These are phyloP conservation scores for Imleria badia DNA, from an alignment of 768 basidiomycete species.

Conservation along the genomic window DNA sequence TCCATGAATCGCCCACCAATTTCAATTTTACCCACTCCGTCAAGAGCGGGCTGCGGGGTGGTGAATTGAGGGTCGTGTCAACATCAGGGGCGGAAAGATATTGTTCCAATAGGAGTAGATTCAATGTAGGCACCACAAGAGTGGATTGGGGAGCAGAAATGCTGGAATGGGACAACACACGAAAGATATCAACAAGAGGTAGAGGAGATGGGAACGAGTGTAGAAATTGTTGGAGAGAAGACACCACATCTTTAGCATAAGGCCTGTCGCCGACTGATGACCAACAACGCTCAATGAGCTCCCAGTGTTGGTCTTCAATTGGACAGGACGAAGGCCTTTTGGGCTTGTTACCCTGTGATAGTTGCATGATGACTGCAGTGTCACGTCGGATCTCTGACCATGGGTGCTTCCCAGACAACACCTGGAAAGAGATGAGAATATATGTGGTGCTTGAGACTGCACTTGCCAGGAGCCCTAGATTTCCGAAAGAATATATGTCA, in stretches of 20 bases:
- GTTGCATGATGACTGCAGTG: constrained; percentile 4
- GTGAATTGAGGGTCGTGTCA: too few relatives aligned
- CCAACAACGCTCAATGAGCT: constrained; percentile 6
- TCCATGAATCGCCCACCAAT: not conserved
- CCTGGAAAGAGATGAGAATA: constrained; percentile 16
- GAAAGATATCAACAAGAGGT: not conserved
- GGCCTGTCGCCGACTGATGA: not conserved
- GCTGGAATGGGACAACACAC: too few relatives aligned
- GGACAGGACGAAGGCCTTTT: not conserved
- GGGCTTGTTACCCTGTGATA: not conserved
- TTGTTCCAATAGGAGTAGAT: too few relatives aligned
- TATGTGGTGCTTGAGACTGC: not conserved
- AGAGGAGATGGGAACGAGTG: not conserved
- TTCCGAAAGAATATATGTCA: constrained; percentile 24
- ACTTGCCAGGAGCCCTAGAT: constrained; percentile 28
- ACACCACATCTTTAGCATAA: not conserved
- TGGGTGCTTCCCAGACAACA: constrained; percentile 9
- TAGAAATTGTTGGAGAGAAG: not conserved
- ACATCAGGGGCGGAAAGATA: too few relatives aligned
- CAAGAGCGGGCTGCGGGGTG: not conserved
- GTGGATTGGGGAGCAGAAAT: too few relatives aligned
- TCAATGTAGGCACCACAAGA: too few relatives aligned
- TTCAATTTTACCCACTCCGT: not conserved
- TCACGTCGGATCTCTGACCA: constrained; percentile 1
- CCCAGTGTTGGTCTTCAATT: constrained; percentile 3